A percentile compares a stretch with the other conserved stretches of the same genome.
phyloP scores from a whole-genome alignment of 208 protist species.

The Dictyostelium gargantuum region DNA sequence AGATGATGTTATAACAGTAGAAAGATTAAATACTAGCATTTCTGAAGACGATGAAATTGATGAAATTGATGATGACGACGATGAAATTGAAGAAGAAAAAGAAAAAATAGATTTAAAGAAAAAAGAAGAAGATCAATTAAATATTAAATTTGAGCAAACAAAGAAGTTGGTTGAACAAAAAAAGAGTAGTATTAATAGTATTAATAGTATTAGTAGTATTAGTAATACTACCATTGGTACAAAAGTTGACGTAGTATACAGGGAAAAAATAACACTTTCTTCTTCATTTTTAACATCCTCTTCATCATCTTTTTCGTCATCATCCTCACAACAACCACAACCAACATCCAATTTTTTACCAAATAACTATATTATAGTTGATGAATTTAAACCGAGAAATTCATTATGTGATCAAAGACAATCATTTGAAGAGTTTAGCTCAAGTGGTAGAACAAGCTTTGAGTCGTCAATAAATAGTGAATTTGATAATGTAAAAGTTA shows the following conservation, averaged over 20 bases:
- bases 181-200: too few relatives aligned
- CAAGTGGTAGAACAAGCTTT: background rate
- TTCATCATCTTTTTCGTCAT: background rate
- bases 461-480: background rate
- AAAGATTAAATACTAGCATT: background rate
- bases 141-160: background rate
- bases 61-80: background rate
- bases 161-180: background rate
- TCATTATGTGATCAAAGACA: background rate
- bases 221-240: background rate
- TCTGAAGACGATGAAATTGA: too few relatives aligned
- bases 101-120: background rate
- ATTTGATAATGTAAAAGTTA: background rate
- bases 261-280: too few relatives aligned
- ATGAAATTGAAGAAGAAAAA: background rate
- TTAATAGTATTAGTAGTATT: background rate
- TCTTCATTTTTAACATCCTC: too few relatives aligned
- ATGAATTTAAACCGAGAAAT: background rate
- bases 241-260: too few relatives aligned
- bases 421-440: background rate
- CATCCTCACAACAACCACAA: background rate
- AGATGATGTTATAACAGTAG: background rate
- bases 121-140: background rate
- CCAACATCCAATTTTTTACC: background rate
- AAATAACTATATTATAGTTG: background rate